Evolutionary conservation across 2,329 filamentous ascomycete species (phyloP), one percentile per base, ranked within the genome.

Genomic region (Penicillium frequentans): DNA sequence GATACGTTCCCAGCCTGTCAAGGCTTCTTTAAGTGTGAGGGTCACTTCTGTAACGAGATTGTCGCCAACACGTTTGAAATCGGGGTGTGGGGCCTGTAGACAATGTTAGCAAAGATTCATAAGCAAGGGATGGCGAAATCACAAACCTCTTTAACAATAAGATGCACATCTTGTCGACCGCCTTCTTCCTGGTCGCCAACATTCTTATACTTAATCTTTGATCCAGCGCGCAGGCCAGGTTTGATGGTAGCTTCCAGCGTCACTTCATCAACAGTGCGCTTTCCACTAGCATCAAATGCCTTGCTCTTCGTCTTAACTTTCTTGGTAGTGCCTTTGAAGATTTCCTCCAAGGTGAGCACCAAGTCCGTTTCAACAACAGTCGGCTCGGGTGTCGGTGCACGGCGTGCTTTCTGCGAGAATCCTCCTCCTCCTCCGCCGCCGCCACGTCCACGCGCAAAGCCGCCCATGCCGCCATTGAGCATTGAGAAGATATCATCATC

Each of bases 251-350:
- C 93, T 71, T 96, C 92, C 29, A 99, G 80, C 19, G 97, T 91
- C 69, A 93, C 90, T 68, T 99, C 95, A 59, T 93, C 90, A 3
- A 88, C 89, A 44, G 86, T 90, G 66, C 92, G 87, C 80, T 96
- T 96, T 56, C 91, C 91, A 21, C 87, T 78, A 39, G 80, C 82
- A 74, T 99, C 95, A 73, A 91, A 98, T 19, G 89, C 92, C 85
- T 98, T 98, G 70, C 93, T 86, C 81, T 96, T 97, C 63, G 98
- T 96, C 80, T 95, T 96, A 84, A 99, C 91, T 83, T 96, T 97
- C 85, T 99, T 99, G 49, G 89, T 91, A 35, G 87, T 86, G 42
- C 95, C 95, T 26, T 84, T 87, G 79, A 86, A 98, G 60, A 98
- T 78, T 70, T 99, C 95, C 75, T 99, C 95, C 33, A 99, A 79